These are phyloP conservation scores for Zygnema circumcarinatum DNA, from an alignment of 139 green algal species.

Conservation along the genomic window DNA sequence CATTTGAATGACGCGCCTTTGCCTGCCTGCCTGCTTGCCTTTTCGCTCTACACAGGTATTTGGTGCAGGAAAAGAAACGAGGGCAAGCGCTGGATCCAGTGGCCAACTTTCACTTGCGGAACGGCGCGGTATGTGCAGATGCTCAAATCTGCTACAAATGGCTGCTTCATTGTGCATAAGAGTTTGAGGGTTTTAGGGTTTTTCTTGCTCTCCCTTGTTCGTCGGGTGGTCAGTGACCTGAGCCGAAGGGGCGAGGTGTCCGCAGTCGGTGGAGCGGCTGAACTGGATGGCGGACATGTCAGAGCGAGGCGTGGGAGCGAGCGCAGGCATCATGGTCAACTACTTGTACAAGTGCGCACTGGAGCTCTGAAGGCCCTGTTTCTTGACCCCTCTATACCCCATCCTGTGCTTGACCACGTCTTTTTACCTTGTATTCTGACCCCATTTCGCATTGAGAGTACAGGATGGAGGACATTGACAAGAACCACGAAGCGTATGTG, in stretches of 20 bases:
- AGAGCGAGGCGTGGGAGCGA: slow-evolving; percentile 59
- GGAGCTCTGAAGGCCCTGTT: background rate
- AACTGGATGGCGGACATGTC: slow-evolving; percentile 73
- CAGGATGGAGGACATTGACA: slow-evolving; percentile 9
- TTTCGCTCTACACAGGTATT: too few species aligned
- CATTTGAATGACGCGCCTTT: too few species aligned
- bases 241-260: too few species aligned
- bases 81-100: slow-evolving; percentile 79
- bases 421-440: too few species aligned
- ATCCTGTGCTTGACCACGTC: too few species aligned
- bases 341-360: slow-evolving; percentile 73
- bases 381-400: too few species aligned
- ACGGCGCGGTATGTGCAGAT: slow-evolving; percentile 77
- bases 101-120: slow-evolving; percentile 84
- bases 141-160: background rate
- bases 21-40: too few species aligned
- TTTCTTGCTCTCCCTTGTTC: too few species aligned
- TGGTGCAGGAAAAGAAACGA: slow-evolving; percentile 71
- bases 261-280: slow-evolving; percentile 66
- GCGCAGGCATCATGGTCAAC: slow-evolving; percentile 86
- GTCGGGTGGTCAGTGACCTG: too few species aligned
- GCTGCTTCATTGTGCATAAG: too few species aligned
- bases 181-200: too few species aligned
- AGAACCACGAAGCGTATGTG: slow-evolving; percentile 1
- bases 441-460: too few species aligned